Percentiles rank a stretch among this genome's conserved stretches.
phyloP scores from a whole-genome alignment of 345 rosid species.

The Schrenkiella parvula region DNA sequence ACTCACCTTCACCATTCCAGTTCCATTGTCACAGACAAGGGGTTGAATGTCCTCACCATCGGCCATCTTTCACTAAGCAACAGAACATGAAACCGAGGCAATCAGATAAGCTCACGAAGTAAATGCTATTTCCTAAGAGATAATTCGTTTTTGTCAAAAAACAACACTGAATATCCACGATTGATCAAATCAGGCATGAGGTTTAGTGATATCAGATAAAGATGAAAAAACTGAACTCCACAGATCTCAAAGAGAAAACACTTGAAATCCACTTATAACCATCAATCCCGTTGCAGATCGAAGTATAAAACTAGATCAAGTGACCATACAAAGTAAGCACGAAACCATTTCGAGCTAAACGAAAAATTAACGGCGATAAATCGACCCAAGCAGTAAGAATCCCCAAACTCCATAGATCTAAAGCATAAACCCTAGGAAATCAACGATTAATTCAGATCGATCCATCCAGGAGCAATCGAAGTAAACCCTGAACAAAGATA shows the following conservation, averaged over 20 bases:
- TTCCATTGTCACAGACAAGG: constrained; percentile 69
- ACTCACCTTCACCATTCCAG: constrained; percentile 69
- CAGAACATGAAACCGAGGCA: background rate
- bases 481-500: background rate
- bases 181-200: background rate
- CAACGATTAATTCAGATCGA: constrained; percentile 20
- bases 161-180: background rate
- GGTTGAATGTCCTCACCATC: constrained; percentile 89
- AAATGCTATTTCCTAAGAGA: background rate
- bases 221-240: background rate
- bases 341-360: constrained; percentile 2
- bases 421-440: background rate
- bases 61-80: constrained; percentile 56
- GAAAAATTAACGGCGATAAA: constrained; percentile 3
- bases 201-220: background rate
- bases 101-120: background rate
- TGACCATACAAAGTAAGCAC: background rate
- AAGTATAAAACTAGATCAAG: constrained; percentile 7
- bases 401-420: constrained; percentile 20
- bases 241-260: constrained; percentile 13
- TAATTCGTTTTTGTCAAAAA: background rate
- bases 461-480: background rate
- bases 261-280: background rate
- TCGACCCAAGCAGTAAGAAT: background rate
- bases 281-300: constrained; percentile 4